Evolutionary conservation across 805 yeast species (phyloP), one percentile per base, ranked within the genome.

Genomic region (Wickerhamomyces alni): DNA sequence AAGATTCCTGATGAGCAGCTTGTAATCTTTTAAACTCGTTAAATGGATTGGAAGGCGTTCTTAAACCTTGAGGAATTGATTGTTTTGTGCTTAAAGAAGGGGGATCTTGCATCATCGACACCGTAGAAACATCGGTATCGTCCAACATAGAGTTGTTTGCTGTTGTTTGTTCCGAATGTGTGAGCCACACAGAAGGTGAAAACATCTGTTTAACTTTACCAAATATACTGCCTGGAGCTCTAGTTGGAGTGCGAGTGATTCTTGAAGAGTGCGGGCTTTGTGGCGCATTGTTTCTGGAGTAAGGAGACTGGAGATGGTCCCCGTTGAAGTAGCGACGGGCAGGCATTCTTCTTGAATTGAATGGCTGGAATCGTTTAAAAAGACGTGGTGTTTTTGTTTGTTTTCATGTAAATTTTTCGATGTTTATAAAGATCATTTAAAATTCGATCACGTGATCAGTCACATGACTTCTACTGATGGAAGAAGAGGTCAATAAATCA

Each of bases 231-330:
- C 57, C 52, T 1, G 57, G 57, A 2, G 57, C 48, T 39, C 43
- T 38, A 19, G 44, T 10, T 30, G n/a, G 18, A 17, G n/a, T 30
- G 93, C 84, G 38, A 67, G 57, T 2, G 68, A 82, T 81, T 43
- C 75, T 27, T 11, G 22, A 31, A n/a, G n/a, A 25, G 19, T 38
- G 35, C 16, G 39, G 40, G 17, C 39, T 21, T 13, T 17, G 19
- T 8, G 35, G 42, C 3, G 25, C 11, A 9, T 9, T 9, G 9
- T 9, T 21, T 30, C 55, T 40, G 7, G 50, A 26, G 21, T 51
- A 51, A 3, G 57, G 57, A 16, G 50, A 43, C 21, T 36, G 39
- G 10, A 44, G 21, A n/a, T 50, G 54, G n/a, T 45, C 44, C 9
- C 40, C 17, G n/a, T 30, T 35, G 37, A 38, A 10, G 10, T 35